Evolutionary conservation across 441 rosid genomes (phyloP).

Genomic region (Syzygium syzygioides): DNA sequence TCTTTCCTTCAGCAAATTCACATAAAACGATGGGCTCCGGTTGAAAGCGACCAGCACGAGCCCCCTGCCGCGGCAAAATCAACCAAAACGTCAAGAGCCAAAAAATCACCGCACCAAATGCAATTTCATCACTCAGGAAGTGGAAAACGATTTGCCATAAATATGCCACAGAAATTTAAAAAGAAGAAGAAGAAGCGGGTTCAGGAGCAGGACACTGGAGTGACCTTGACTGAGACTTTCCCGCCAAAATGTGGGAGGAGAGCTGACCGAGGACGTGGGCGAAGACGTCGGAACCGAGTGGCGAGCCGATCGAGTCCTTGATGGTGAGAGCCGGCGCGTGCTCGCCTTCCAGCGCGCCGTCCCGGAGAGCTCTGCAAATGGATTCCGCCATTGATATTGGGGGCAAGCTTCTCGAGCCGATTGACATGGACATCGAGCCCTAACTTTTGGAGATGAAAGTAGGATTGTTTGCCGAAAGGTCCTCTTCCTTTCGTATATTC

Average conservation of each 20-base stretch:
- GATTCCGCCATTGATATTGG: conserved; percentile 57
- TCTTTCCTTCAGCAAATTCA: conserved; percentile 43
- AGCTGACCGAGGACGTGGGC: conserved; percentile 54
- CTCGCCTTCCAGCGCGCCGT: conserved; percentile 84
- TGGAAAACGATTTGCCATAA: neutral
- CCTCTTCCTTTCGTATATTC: neutral
- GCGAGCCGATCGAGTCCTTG: conserved; percentile 55
- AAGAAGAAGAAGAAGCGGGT: neutral
- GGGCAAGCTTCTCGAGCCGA: neutral
- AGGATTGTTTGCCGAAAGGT: neutral
- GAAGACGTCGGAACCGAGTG: conserved; percentile 64
- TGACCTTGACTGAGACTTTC: conserved; percentile 77
- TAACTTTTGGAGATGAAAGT: neutral
- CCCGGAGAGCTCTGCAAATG: conserved; percentile 69
- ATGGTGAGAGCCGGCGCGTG: conserved; percentile 73
- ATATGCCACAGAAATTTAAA: neutral
- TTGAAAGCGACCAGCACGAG: conserved; percentile 63
- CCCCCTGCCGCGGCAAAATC: conserved; percentile 34
- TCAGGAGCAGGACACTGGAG: neutral
- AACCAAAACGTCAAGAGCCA: neutral
- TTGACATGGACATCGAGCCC: conserved; percentile 3
- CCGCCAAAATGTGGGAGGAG: conserved; percentile 53
- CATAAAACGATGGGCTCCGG: conserved; percentile 66
- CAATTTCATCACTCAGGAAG: neutral
- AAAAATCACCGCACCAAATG: neutral